Base-by-base conservation (phyloP, 805 yeast genomes). In the Schwanniomyces polymorphus region DNA sequence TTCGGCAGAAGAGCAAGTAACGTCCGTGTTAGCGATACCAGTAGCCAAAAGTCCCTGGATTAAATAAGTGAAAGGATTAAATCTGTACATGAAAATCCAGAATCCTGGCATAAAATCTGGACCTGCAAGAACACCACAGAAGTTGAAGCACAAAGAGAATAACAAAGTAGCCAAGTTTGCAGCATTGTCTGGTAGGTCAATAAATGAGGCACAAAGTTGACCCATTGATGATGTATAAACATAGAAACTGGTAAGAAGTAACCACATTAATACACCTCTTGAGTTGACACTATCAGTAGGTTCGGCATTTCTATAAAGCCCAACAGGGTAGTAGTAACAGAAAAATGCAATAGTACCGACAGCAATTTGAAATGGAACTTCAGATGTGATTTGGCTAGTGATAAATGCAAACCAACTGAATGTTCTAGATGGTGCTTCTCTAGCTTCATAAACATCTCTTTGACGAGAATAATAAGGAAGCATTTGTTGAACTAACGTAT, bases 61-160 rank as follows among this genome's bases (percentile, higher is more conserved):
- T 68, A 85, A 75, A 56, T 86, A 87, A 1, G 90, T 83, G 52
- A 85, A 69, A 14, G 94, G 52, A 82, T 79, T 75, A 16, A 74
- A 78, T 61, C 91, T 74, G 74, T 85, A 86, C 89, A 86, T 83
- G 74, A 85, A 86, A 38, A 78, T 71, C 91, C 91, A 81, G 65
- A 58, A 72, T 44, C 56, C 57, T 16, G 64, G 69, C 58, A 58
- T 70, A 53, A 52, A 58, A 60, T 51, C 55, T 5, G 55, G 66
- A 12, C 60, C 58, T 14, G 67, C 68, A 43, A 67, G 57, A 16
- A 66, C 70, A 57, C 72, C 72, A 63, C 71, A 64, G 60, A 66
- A 66, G 35, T 58, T 64, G 57, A 67, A 58, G 59, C 70, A 65
- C 58, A 65, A 53, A 12, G 70, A 59, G 48, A 66, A 65, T 43